phyloP scores from a whole-genome alignment of 495 filamentous ascomycete species.

The Penicillium ochrochloron region DNA sequence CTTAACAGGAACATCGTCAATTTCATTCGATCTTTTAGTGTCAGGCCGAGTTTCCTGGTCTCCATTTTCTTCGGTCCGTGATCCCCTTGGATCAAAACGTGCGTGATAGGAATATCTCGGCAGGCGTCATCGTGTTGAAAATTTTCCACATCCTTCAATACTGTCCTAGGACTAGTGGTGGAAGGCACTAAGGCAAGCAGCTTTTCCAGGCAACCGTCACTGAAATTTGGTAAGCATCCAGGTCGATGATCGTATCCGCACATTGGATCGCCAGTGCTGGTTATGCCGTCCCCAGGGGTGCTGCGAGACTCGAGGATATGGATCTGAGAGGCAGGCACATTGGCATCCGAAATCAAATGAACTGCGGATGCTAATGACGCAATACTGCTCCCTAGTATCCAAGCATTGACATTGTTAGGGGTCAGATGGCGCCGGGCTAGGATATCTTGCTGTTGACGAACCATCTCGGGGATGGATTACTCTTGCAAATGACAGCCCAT shows the following conservation, averaged over 20 bases:
- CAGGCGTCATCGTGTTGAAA: neutral
- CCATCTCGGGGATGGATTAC: too few species aligned
- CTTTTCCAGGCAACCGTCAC: conserved; percentile 41
- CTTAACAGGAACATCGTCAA: conserved; percentile 6
- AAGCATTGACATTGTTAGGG: conserved; percentile 20
- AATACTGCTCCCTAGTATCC: conserved; percentile 47
- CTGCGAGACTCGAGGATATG: conserved; percentile 46
- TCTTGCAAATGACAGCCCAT: too few species aligned
- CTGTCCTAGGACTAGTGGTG: conserved; percentile 24
- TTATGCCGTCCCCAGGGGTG: conserved; percentile 38
- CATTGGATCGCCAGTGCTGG: conserved; percentile 38
- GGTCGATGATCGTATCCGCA: conserved; percentile 46
- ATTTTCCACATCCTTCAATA: conserved; percentile 10
- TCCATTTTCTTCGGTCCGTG: conserved; percentile 2
- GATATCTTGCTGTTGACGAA: too few species aligned
- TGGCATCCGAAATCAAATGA: conserved; percentile 49
- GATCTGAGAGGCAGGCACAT: conserved; percentile 42
- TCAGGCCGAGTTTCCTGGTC: neutral
- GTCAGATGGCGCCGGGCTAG: too few species aligned
- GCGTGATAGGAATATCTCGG: conserved; percentile 7
- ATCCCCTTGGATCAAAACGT: conserved; percentile 6
- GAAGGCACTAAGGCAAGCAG: conserved; percentile 44
- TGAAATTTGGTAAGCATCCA: conserved; percentile 43
- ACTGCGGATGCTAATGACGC: conserved; percentile 47
- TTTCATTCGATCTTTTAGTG: conserved; percentile 4